phyloP scores from a whole-genome alignment of 805 yeast genomes.

The Priceomyces castillae region DNA sequence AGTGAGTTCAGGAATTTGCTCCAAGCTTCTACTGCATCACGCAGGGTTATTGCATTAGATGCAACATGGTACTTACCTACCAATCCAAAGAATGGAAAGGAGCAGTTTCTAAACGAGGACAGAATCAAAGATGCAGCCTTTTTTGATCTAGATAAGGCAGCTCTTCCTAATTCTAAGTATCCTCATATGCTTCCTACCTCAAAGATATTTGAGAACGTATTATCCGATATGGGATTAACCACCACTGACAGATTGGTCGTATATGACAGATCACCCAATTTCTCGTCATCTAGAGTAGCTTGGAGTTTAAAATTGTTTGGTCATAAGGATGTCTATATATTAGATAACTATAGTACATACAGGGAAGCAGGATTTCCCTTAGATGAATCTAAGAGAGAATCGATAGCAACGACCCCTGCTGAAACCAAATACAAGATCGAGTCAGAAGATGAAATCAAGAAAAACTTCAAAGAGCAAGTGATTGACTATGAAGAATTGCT shows the following conservation, averaged over 20 bases:
- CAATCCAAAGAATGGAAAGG: constrained; percentile 53
- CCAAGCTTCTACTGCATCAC: constrained; percentile 1
- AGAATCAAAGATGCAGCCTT: constrained; percentile 67
- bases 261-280: constrained; percentile 82
- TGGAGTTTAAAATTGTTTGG: constrained; percentile 87
- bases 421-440: constrained; percentile 21
- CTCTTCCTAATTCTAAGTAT: constrained; percentile 56
- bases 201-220: constrained; percentile 51
- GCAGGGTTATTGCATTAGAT: constrained; percentile 61
- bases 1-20: constrained; percentile 8
- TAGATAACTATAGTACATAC: constrained; percentile 67
- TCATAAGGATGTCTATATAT: constrained; percentile 63
- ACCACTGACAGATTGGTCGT: constrained; percentile 63
- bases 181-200: constrained; percentile 90
- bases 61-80: constrained; percentile 94
- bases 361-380: constrained; percentile 44
- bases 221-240: constrained; percentile 55
- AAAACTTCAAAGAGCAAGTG: constrained; percentile 44
- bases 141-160: constrained; percentile 74
- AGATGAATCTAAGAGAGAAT: constrained; percentile 30
- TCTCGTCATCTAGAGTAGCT: constrained; percentile 86
- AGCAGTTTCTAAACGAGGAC: constrained; percentile 51
- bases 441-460: constrained; percentile 27
- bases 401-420: constrained; percentile 15
- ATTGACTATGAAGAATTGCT: constrained; percentile 65